Percentiles rank a stretch among this genome's conserved stretches.
Evolutionary conservation across 1,139 yeast genomes (phyloP).

Genomic region (Kodamaea sp.): DNA sequence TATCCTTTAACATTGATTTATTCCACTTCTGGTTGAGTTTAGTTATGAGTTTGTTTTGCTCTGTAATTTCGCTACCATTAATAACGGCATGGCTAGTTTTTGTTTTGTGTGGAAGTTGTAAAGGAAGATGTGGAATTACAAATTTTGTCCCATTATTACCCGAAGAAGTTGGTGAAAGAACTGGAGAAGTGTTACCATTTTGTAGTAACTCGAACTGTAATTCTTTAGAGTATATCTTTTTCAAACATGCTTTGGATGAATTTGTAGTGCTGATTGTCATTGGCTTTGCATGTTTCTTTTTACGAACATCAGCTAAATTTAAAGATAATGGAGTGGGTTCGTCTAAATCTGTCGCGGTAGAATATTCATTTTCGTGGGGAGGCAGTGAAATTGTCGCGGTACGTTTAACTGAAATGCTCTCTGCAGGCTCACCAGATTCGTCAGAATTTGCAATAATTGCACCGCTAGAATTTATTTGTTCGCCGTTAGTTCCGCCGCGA

Average conservation of each 20-base stretch:
- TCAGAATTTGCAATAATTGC: too few species aligned
- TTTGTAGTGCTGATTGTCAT: background rate
- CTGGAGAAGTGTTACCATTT: conserved; percentile 12
- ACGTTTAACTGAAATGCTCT: too few species aligned
- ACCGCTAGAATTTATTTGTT: too few species aligned
- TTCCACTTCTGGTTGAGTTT: conserved; percentile 40
- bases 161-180: conserved; percentile 7
- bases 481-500: too few species aligned
- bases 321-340: conserved; percentile 25
- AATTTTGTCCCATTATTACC: conserved; percentile 4
- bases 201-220: conserved; percentile 33
- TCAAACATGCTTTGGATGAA: conserved; percentile 26
- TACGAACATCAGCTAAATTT: conserved; percentile 11
- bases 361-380: background rate
- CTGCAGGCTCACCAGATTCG: too few species aligned
- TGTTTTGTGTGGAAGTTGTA: conserved; percentile 1
- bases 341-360: background rate
- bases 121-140: conserved; percentile 5
- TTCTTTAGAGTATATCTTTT: conserved; percentile 38
- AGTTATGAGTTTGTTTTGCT: conserved; percentile 34
- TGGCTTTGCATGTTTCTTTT: conserved; percentile 8
- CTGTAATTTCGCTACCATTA: conserved; percentile 12
- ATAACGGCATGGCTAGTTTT: background rate
- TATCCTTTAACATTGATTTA: conserved; percentile 16
- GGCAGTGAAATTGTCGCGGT: background rate